A percentile compares a stretch with the other conserved stretches of the same genome.
These are phyloP conservation scores for Scopulariopsis brevicaulis DNA, from an alignment of 2,329 filamentous ascomycete species.

Conservation along the genomic window DNA sequence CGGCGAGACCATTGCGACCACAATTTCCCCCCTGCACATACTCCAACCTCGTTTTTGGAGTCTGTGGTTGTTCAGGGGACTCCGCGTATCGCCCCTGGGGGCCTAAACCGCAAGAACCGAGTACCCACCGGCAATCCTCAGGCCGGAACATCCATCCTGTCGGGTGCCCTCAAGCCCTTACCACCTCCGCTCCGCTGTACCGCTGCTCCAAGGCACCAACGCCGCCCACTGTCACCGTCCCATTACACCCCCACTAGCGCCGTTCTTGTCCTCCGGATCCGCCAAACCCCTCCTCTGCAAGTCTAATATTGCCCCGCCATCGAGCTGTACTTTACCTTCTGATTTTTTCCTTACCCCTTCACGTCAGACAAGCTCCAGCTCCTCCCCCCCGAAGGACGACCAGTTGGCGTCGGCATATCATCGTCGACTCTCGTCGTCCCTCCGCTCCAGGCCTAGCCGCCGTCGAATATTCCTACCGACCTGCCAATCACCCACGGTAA, in stretches of 20 bases:
- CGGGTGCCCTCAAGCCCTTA: neutral
- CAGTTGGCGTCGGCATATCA: neutral
- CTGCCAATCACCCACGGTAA: conserved; percentile 3
- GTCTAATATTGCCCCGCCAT: neutral
- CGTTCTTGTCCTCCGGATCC: neutral
- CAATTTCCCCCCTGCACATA: neutral
- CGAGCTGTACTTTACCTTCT: neutral
- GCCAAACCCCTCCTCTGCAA: neutral
- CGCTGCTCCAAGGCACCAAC: neutral
- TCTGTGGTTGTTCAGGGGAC: neutral
- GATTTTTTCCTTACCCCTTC: neutral
- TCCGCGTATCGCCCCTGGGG: neutral
- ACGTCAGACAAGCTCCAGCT: neutral
- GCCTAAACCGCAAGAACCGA: neutral
- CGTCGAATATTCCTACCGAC: neutral
- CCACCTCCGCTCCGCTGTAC: neutral
- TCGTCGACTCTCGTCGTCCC: neutral
- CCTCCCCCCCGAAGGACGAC: neutral
- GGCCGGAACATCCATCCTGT: neutral
- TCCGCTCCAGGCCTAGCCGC: neutral
- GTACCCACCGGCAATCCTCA: neutral
- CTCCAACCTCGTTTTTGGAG: neutral
- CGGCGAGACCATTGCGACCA: neutral
- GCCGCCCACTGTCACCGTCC: neutral
- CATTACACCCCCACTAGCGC: neutral